Base-by-base conservation (phyloP, 2,329 filamentous ascomycete genomes). In the Fusarium tanahbumbuense region DNA sequence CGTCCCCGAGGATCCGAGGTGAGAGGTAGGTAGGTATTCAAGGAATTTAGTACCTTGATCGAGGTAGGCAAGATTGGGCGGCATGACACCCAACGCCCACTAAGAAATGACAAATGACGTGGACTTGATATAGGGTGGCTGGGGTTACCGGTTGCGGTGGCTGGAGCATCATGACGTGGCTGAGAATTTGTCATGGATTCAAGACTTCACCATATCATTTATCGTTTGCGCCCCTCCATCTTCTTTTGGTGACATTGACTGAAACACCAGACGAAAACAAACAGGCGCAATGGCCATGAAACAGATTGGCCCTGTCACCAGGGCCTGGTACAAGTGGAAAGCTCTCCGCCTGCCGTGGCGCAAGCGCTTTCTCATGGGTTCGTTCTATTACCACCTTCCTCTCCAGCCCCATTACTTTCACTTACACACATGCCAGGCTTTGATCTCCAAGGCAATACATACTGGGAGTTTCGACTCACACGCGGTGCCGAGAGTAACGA, bases 391-490 rank as follows among this genome's bases (percentile, higher is more conserved):
- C 23, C 9, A 30, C 55, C 41, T 42, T 52, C 28, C 47, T 47
- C 47, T 28, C 28, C 44, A 23, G 34, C 55, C 55, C 44, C 42
- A 49, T 49, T 23, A 42, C 49, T 50, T 45, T 47, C 23, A 72
- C 73, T 75, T 68, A 73, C 72, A 75, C 58, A 49, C 48, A 23
- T 44, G 15, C 27, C 65, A 91, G 89, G 89, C 70, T 83, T 86
- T 73, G 89, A 92, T 76, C 87, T 91, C 61, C 76, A 87, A 25
- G 88, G 89, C 58, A 91, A 91, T 80, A 91, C 89, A 6, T 92
- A 87, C 81, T 92, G 89, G 89, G 88, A 91, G 74, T 91, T 91
- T 79, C 84, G 84, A 62, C 85, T 89, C 70, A 73, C 79, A 9
- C 82, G 83, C 57, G 79, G 80, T 64, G 73, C 78, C 59, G 72